Evolutionary conservation across 2,329 filamentous ascomycete species (phyloP).

Genomic region (Neonectria hederae): DNA sequence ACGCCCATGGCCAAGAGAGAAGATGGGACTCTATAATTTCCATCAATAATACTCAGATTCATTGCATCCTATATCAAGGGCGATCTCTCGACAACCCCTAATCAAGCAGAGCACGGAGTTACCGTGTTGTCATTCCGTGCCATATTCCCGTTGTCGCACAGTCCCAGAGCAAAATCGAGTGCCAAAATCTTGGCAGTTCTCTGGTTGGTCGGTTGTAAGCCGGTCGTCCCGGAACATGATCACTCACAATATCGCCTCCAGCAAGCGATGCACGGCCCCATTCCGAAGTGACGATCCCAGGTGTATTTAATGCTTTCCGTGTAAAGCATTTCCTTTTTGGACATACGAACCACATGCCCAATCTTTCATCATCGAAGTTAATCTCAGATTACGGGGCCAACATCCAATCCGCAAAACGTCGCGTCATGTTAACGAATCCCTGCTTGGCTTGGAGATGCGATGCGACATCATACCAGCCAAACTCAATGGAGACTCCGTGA

Average conservation of each 20-base stretch:
- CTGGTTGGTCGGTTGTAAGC: constrained; percentile 15
- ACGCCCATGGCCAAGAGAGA: background rate
- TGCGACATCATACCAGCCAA: constrained; percentile 8
- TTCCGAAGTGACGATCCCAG: constrained; percentile 8
- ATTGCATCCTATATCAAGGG: constrained; percentile 11
- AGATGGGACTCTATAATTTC: constrained; percentile 6
- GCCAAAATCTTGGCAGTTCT: constrained; percentile 14
- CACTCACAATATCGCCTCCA: constrained; percentile 7
- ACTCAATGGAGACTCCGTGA: constrained; percentile 7
- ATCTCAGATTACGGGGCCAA: background rate
- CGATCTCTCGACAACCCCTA: constrained; percentile 16
- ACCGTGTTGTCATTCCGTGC: constrained; percentile 6
- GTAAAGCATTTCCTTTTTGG: background rate
- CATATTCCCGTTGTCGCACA: constrained; percentile 18
- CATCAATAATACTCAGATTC: constrained; percentile 12
- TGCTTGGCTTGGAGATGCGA: constrained; percentile 7
- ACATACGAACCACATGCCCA: background rate
- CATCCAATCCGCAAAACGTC: constrained; percentile 2
- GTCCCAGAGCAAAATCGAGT: constrained; percentile 11
- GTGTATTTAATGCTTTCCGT: constrained; percentile 3
- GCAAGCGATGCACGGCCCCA: constrained; percentile 5
- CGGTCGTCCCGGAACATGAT: constrained; percentile 12
- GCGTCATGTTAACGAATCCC: background rate
- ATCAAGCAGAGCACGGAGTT: constrained; percentile 3
- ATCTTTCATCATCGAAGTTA: constrained; percentile 1